Conservation (phyloP, 2,329 filamentous ascomycete genomes). For the Fonsecaea multimorphosa region DNA sequence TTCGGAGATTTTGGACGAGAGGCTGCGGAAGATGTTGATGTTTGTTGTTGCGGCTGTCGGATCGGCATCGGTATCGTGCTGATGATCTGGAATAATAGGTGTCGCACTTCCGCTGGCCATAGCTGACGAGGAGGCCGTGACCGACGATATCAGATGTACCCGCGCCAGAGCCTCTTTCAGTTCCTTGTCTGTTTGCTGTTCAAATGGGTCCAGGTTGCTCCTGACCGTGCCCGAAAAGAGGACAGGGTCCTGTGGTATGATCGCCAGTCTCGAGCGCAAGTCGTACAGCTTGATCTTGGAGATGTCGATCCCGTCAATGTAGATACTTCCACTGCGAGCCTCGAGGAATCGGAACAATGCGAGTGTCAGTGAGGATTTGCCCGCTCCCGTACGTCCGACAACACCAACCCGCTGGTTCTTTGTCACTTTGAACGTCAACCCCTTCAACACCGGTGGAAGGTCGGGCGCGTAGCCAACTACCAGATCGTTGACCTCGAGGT, state of each 20-base stretch:
- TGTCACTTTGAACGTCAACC: conserved; percentile 69
- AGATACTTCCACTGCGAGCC: conserved; percentile 67
- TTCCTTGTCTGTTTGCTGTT: conserved; percentile 70
- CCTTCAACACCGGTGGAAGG: conserved; percentile 72
- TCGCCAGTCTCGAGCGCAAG: conserved; percentile 74
- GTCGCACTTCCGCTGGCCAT: conserved; percentile 35
- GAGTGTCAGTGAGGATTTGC: conserved; percentile 76
- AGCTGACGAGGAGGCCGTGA: conserved; percentile 40
- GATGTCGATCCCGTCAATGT: conserved; percentile 76
- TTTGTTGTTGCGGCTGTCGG: conserved; percentile 59
- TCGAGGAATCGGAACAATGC: conserved; percentile 81
- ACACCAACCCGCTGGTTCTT: conserved; percentile 75
- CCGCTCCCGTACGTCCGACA: conserved; percentile 77
- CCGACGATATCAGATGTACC: conserved; percentile 67
- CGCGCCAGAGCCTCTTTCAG: conserved; percentile 72
- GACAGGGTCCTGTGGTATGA: conserved; percentile 83
- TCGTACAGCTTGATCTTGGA: conserved; percentile 72
- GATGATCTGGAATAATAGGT: conserved; percentile 25
- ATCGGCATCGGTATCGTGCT: conserved; percentile 41
- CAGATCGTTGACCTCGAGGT: conserved; percentile 74
- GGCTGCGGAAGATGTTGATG: conserved; percentile 68
- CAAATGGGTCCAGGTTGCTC: conserved; percentile 78
- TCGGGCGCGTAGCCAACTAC: conserved; percentile 75
- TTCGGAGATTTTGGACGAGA: conserved; percentile 70
- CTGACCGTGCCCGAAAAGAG: conserved; percentile 80